A percentile compares a stretch with the other conserved stretches of the same genome.
Conservation (phyloP, 306 rosid species). For the Trichosanthes cucumerina region DNA sequence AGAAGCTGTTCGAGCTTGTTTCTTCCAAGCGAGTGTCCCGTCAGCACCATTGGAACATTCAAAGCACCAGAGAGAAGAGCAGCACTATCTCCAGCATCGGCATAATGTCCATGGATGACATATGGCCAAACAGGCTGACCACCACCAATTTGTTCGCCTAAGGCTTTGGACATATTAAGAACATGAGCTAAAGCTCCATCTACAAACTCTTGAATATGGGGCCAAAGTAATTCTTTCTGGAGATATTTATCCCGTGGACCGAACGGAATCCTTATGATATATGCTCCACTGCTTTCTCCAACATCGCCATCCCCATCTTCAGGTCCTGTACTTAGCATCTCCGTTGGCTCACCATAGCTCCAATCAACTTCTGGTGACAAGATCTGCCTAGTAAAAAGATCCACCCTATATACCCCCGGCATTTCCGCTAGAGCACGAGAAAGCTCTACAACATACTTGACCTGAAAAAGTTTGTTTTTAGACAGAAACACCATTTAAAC, state of each 20-base stretch:
- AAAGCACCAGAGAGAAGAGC: conserved; percentile 93
- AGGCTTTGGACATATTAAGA: conserved; percentile 81
- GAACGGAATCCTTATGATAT: conserved; percentile 72
- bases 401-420: conserved; percentile 90
- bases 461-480: conserved; percentile 25
- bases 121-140: conserved; percentile 89
- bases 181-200: conserved; percentile 89
- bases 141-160: conserved; percentile 78
- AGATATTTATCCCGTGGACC: conserved; percentile 82
- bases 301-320: conserved; percentile 47
- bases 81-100: conserved; percentile 87
- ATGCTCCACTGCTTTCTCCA: conserved; percentile 93
- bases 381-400: conserved; percentile 79
- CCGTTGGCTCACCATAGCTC: conserved; percentile 93
- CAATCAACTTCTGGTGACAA: conserved; percentile 75
- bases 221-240: conserved; percentile 83
- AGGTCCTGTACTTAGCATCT: conserved; percentile 54
- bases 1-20: conserved; percentile 89
- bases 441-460: conserved; percentile 84
- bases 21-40: conserved; percentile 89
- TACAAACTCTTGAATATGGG: conserved; percentile 74
- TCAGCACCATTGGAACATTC: conserved; percentile 80
- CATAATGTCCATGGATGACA: conserved; percentile 87
- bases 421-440: conserved; percentile 77
- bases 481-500: neutral